These are phyloP conservation scores for Scopulariopsis brevicaulis DNA, from an alignment of 2,329 filamentous ascomycete species.

Conservation along the genomic window DNA sequence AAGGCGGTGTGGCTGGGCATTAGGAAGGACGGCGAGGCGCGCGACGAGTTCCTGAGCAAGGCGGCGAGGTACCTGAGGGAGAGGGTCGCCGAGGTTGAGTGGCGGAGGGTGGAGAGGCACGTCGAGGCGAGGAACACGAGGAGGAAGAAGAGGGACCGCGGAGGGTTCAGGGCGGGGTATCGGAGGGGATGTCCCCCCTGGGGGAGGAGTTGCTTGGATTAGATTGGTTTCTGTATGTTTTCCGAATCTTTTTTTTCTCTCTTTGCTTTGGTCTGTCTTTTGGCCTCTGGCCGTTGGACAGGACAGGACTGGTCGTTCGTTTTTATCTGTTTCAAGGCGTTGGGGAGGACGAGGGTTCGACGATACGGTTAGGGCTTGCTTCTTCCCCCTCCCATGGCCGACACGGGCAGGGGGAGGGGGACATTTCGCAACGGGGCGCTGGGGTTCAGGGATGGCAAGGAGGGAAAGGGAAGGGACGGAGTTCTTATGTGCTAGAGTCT, in stretches of 20 bases:
- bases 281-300: no score
- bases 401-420: no score
- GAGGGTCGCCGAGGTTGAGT: not conserved
- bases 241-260: not conserved
- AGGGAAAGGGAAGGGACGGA: no score
- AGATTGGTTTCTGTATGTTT: not conserved
- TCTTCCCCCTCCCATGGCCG: no score
- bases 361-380: no score
- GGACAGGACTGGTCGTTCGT: no score
- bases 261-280: not conserved
- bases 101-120: not conserved
- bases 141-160: not conserved
- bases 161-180: not conserved
- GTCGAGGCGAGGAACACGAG: not conserved
- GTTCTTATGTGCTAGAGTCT: no score
- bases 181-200: not conserved
- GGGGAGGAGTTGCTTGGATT: not conserved
- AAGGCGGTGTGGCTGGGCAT: conserved; percentile 46
- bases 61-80: conserved; percentile 26
- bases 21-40: conserved; percentile 34
- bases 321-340: no score
- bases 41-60: conserved; percentile 32
- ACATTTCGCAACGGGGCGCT: no score
- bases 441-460: no score
- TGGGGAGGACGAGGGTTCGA: no score